Conservation (phyloP, 2,329 filamentous ascomycete species). For the Ilyonectria sp. region DNA sequence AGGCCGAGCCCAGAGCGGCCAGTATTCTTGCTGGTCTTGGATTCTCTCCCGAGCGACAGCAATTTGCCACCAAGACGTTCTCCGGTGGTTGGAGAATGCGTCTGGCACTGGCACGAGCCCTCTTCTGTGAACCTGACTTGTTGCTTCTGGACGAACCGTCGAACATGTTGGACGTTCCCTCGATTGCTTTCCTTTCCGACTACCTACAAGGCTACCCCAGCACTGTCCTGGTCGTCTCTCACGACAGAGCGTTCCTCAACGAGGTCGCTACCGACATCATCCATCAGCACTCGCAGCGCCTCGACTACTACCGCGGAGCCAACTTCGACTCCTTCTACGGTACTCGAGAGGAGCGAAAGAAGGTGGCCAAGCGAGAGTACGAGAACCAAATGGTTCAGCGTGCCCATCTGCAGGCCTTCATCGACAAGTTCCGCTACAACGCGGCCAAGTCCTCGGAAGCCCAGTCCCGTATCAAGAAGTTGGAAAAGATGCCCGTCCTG, state of each 20-base stretch:
- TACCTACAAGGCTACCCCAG: conserved; percentile 96
- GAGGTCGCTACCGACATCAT: conserved; percentile 99
- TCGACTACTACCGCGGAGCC: conserved; percentile 98
- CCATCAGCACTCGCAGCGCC: conserved; percentile 95
- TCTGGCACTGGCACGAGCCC: conserved; percentile 90
- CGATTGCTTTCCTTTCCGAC: conserved; percentile 96
- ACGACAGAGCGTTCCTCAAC: conserved; percentile 99
- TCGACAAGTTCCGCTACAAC: conserved; percentile 99
- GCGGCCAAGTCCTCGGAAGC: conserved; percentile 98
- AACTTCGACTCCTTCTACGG: conserved; percentile 99
- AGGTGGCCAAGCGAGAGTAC: conserved; percentile 96
- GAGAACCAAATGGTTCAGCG: conserved; percentile 97
- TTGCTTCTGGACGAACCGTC: conserved; percentile 98
- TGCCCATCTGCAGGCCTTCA: conserved; percentile 96
- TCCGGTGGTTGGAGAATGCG: conserved; percentile 99
- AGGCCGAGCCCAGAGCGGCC: conserved; percentile 94
- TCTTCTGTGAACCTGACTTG: conserved; percentile 98
- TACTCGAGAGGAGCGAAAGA: conserved; percentile 96
- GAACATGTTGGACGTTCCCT: conserved; percentile 99
- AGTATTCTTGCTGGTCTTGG: conserved; percentile 97
- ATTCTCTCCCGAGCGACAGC: conserved; percentile 93
- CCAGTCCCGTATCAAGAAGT: conserved; percentile 98
- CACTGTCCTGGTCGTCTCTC: conserved; percentile 95
- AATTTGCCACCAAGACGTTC: conserved; percentile 95
- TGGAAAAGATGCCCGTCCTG: conserved; percentile 95